These are phyloP conservation scores for Musa schizocarpa DNA, from an alignment of 176 grass and related monocot genomes.

Conservation along the genomic window DNA sequence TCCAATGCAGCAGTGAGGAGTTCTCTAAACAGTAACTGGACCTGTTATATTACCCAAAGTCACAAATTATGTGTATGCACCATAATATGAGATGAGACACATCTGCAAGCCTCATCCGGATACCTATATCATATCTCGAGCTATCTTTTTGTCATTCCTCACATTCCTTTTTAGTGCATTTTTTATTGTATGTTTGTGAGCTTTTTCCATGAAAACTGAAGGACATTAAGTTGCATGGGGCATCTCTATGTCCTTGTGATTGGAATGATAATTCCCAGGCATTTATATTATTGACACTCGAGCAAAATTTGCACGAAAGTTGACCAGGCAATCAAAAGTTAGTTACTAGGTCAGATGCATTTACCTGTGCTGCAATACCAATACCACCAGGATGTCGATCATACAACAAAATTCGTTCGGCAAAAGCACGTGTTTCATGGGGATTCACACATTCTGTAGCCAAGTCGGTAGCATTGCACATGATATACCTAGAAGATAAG, in stretches of 20 bases:
- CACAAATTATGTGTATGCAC: too few relatives aligned
- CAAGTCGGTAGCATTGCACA: conserved; percentile 66
- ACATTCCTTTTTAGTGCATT: too few relatives aligned
- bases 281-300: background rate
- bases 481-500: conserved; percentile 43
- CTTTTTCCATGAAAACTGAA: too few relatives aligned
- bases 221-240: too few relatives aligned
- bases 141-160: too few relatives aligned
- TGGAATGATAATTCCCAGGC: background rate
- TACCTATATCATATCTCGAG: too few relatives aligned
- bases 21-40: conserved; percentile 51
- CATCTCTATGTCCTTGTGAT: background rate
- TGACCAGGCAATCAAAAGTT: background rate
- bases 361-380: conserved; percentile 60
- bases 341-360: conserved; percentile 16
- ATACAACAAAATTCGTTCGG: conserved; percentile 70
- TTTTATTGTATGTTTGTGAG: too few relatives aligned
- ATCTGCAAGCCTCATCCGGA: too few relatives aligned
- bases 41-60: conserved; percentile 28
- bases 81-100: too few relatives aligned
- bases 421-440: conserved; percentile 53
- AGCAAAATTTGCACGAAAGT: background rate
- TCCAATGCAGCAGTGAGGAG: conserved; percentile 57
- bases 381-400: conserved; percentile 82
- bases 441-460: conserved; percentile 82